Percentiles rank a stretch among this genome's conserved stretches.
phyloP scores from a whole-genome alignment of 177 flowering plant genomes.

The Vitis hybrid region DNA sequence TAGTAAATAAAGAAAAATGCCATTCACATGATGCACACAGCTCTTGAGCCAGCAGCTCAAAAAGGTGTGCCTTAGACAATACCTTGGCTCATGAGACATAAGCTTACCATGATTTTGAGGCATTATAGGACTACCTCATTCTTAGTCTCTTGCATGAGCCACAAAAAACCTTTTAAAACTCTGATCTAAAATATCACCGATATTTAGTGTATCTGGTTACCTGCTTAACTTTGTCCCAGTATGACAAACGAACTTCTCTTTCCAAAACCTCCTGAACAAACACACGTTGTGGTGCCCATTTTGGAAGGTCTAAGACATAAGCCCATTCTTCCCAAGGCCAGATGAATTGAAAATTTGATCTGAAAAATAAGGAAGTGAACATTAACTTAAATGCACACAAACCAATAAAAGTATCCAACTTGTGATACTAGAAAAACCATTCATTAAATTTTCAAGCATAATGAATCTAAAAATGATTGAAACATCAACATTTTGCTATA shows the following conservation, averaged over 20 bases:
- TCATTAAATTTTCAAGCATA: too few species aligned
- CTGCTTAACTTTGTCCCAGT: slow-evolving; percentile 99
- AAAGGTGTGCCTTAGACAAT: too few species aligned
- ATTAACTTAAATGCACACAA: background rate
- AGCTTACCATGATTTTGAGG: too few species aligned
- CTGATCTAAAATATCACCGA: background rate
- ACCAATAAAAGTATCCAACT: background rate
- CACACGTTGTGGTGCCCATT: slow-evolving; percentile 96
- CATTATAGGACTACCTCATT: background rate
- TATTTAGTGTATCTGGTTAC: slow-evolving; percentile 31
- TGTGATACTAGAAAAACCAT: background rate
- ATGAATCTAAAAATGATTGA: too few species aligned
- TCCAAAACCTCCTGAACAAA: slow-evolving; percentile 98
- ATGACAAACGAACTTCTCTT: slow-evolving; percentile 94
- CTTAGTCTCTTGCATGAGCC: background rate
- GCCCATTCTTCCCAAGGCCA: slow-evolving; percentile 99
- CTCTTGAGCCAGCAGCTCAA: too few species aligned
- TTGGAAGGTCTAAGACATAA: slow-evolving; percentile 86
- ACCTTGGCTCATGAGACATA: too few species aligned
- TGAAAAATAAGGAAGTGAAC: slow-evolving; percentile 29
- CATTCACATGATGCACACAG: too few species aligned
- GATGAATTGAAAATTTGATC: slow-evolving; percentile 94
- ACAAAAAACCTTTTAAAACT: background rate
- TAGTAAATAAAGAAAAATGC: too few species aligned
- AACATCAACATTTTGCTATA: too few species aligned